Base-by-base conservation (phyloP, 495 filamentous ascomycete species). In the Umbilicaria muhlenbergii region DNA sequence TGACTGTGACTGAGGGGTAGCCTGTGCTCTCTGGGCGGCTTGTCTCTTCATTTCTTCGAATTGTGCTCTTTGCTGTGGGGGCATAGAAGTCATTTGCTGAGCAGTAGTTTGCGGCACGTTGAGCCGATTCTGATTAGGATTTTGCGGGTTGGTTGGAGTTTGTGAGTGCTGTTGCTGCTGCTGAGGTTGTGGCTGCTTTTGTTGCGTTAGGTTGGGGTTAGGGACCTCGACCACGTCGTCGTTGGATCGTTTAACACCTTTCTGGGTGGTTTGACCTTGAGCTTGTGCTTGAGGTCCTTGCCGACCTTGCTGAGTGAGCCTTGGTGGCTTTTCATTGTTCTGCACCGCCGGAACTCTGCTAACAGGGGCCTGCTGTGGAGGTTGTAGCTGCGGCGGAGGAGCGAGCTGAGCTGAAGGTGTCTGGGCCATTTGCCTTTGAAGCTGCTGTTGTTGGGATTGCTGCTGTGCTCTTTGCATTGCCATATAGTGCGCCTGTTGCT, bases 221-320 rank as follows among this genome's bases (percentile, higher is more conserved):
- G 65, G 66, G 18, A 67, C 61, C 46, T 83, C 81, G 13, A 66
- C 57, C 7, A 68, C 53, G 53, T 87, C 81, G 44, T 86, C 83
- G 34, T 67, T 68, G 44, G 62, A 71, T 42, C 79, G 72, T 58
- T 83, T 84, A 14, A 45, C 19, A 6, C 36, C 34, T 34, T 52
- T 50, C 34, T 41, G 44, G 15, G 40, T 32, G 32, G 42, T 14
- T 17, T 15, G n/a, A 14, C 10, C 13, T 39, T 45, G 43, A 10
- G 21, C 45, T 32, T 53, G 54, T 6, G 33, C 39, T 32, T 14
- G 28, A 40, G 43, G 50, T 24, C 24, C 24, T 28, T 28, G 24
- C 6, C 24, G 24, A 28, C 24, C 6, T 28, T 14, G 42, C 31
- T 43, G 41, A 24, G 19, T 11, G 38, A 32, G 45, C 28, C 39